These are phyloP conservation scores for Aristolochia fimbriata DNA, from an alignment of 164 flowering plant genomes.

Conservation along the genomic window DNA sequence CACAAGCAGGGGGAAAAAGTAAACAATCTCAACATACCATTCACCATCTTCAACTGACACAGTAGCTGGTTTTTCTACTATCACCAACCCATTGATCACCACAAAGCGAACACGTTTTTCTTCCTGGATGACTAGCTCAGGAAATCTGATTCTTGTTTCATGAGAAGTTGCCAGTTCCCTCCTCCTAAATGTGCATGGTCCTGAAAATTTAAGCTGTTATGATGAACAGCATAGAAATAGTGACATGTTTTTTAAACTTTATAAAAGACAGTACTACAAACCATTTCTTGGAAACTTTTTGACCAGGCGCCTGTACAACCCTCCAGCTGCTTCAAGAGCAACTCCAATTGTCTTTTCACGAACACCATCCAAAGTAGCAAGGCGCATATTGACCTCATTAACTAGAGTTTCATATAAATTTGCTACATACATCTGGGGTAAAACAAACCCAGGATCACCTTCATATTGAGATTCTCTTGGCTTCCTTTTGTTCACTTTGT, in stretches of 20 bases:
- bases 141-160: constrained; percentile 92
- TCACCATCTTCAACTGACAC: constrained; percentile 68
- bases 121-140: constrained; percentile 92
- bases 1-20: too few species aligned
- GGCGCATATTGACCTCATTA: constrained; percentile 67
- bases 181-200: constrained; percentile 62
- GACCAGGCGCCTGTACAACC: constrained; percentile 81
- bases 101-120: constrained; percentile 98
- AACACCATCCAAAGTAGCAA: constrained; percentile 61
- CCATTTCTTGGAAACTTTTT: constrained; percentile 91
- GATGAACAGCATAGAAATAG: too few species aligned
- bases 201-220: constrained; percentile 19
- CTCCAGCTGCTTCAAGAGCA: constrained; percentile 99
- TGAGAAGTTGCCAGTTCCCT: constrained; percentile 94
- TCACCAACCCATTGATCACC: constrained; percentile 90
- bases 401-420: constrained; percentile 85
- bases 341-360: constrained; percentile 95
- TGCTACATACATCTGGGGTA: constrained; percentile 97
- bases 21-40: constrained; percentile 41
- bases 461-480: constrained; percentile 61
- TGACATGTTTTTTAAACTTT: too few species aligned
- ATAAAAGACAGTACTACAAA: constrained; percentile 10
- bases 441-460: constrained; percentile 82
- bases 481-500: constrained; percentile 65
- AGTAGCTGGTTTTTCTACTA: constrained; percentile 69